Evolutionary conservation across 805 yeast species (phyloP).

Genomic region (Komagataella pastoris): DNA sequence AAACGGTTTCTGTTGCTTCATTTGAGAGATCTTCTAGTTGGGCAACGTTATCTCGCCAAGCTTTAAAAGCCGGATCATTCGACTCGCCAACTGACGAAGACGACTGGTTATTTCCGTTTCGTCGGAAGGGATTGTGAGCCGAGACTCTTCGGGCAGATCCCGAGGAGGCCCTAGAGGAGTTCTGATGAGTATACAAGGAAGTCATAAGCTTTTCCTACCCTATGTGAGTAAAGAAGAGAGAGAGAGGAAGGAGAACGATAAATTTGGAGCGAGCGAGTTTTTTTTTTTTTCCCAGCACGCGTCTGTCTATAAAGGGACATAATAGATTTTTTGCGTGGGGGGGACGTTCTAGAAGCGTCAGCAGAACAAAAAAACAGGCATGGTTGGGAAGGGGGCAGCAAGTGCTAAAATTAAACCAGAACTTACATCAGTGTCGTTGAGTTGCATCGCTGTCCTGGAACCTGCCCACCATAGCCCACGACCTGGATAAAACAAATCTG

Average conservation of each 20-base stretch:
- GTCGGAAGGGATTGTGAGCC: background rate
- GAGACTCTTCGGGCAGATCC: background rate
- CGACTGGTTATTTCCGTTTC: background rate
- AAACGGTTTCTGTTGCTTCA: background rate
- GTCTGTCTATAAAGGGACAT: background rate
- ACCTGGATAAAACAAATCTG: too few species aligned
- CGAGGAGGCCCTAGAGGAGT: background rate
- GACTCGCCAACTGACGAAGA: background rate
- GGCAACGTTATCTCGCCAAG: background rate
- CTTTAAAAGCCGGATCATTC: background rate
- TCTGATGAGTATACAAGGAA: background rate
- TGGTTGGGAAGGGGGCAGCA: background rate
- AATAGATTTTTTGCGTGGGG: background rate
- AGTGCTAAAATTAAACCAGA: background rate
- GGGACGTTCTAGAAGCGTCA: background rate
- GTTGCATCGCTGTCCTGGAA: too few species aligned
- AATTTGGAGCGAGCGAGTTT: background rate
- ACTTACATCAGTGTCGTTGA: too few species aligned
- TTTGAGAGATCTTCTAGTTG: background rate
- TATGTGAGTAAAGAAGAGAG: background rate
- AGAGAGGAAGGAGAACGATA: background rate
- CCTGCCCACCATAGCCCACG: too few species aligned
- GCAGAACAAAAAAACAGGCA: background rate
- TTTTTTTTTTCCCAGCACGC: background rate
- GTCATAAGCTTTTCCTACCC: background rate